A percentile compares a stretch with the other conserved stretches of the same genome.
Conservation (phyloP, 1,284 basidiomycete genomes). For the Coriolopsis trogii region DNA sequence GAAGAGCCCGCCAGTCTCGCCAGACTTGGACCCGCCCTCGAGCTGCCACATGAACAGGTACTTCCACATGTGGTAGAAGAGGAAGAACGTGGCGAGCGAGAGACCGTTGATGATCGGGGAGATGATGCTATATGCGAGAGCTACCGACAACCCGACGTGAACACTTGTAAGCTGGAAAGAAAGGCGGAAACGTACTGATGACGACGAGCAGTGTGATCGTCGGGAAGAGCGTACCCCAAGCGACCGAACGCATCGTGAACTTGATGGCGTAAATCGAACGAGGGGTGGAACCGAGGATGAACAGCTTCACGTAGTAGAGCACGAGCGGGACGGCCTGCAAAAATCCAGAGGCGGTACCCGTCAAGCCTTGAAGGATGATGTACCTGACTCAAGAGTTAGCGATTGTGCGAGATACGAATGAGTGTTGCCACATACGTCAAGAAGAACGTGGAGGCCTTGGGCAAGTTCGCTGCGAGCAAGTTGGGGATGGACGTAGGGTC, state of each 20-base stretch:
- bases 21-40: slow-evolving; percentile 70
- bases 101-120: slow-evolving; percentile 95
- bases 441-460: slow-evolving; percentile 92
- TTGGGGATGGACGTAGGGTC: slow-evolving; percentile 66
- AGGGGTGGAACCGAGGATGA: slow-evolving; percentile 89
- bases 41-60: slow-evolving; percentile 85
- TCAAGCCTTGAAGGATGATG: slow-evolving; percentile 70
- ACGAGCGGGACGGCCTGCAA: slow-evolving; percentile 77
- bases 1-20: slow-evolving; percentile 93
- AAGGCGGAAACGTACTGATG: slow-evolving; percentile 59
- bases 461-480: slow-evolving; percentile 76
- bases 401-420: slow-evolving; percentile 5
- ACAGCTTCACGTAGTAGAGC: slow-evolving; percentile 85
- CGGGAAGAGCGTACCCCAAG: slow-evolving; percentile 92
- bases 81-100: slow-evolving; percentile 79
- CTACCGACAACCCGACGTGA: slow-evolving; percentile 35
- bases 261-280: slow-evolving; percentile 82
- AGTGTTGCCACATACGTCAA: slow-evolving; percentile 64
- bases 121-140: slow-evolving; percentile 85
- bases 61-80: slow-evolving; percentile 88
- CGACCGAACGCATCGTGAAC: slow-evolving; percentile 63
- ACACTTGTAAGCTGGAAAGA: not conserved
- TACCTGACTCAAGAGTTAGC: slow-evolving; percentile 47
- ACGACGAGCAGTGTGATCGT: slow-evolving; percentile 73
- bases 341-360: slow-evolving; percentile 80